Evolutionary conservation across 2,329 filamentous ascomycete genomes (phyloP), one percentile per base, ranked within the genome.

Genomic region (Monosporascus sp.): DNA sequence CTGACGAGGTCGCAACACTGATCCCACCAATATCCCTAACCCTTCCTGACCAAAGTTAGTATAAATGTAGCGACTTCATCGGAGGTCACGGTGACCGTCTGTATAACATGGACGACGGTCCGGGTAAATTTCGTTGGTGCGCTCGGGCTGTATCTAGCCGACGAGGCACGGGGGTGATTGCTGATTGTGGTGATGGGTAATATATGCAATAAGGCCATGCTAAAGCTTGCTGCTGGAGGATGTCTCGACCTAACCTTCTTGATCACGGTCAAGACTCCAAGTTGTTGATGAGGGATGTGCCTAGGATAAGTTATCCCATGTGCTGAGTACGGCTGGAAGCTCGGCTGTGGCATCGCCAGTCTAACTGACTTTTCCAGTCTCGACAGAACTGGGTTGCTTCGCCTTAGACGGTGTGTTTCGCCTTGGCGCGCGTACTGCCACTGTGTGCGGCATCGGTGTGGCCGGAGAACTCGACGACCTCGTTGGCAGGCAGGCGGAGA

Each of bases 361-460:
- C 24, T 40, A 41, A 31, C 28, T 14, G 18, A 41, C 6, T 41
- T 41, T 40, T 5, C 18, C 38, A 11, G 17, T 41, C 38, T 7
- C 38, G 11, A 18, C 14, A 24, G 43, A 26, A 26, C 17, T n/a
- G 26, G 17, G 35, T 50, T 20, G 18, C 20, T 8, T 35, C 41
- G 5, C 24, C 31, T 78, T 87, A 97, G 66, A 91, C 91, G 49
- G 81, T 79, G 73, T 91, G 90, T 81, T 97, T 99, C 65, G 94
- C 89, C 81, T 95, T 97, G 53, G 94, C 94, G 65, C 95, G 86
- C 55, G 91, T 96, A 75, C 92, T 97, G 62, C 94, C 94, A 56
- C 88, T 86, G 71, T 96, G 89, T 38, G 94, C 93, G 63, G 89
- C 89, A 64, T 99, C 95, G 18, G 91, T 96, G 76, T 99, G 94